Percentiles rank a stretch among this genome's conserved stretches.
These are phyloP conservation scores for Capsicum pubescens DNA, from an alignment of 257 asterid species.

Conservation along the genomic window DNA sequence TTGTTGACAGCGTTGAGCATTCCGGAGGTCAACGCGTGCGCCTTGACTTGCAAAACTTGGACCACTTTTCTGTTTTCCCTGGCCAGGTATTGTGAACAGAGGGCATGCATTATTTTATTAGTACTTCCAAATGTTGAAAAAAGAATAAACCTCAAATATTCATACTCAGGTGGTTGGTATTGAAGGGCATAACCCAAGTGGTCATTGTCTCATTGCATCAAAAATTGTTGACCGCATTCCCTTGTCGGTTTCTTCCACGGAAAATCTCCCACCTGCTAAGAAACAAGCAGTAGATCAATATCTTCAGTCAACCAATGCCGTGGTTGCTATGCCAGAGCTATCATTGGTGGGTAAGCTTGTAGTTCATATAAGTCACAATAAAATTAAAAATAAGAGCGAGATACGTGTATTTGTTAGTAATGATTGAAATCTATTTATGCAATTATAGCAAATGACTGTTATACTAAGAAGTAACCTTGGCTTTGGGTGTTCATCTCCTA, in stretches of 20 bases:
- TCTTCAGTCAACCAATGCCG: conserved; percentile 45
- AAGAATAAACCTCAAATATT: conserved; percentile 35
- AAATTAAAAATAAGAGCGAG: background rate
- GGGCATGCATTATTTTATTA: conserved; percentile 34
- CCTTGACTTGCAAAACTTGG: conserved; percentile 84
- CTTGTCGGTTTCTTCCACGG: conserved; percentile 51
- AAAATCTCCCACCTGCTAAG: conserved; percentile 65
- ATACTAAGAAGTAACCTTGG: background rate
- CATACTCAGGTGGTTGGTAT: conserved; percentile 76
- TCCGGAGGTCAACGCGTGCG: conserved; percentile 99
- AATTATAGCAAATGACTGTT: background rate
- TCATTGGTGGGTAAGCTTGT: conserved; percentile 71
- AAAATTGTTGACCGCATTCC: conserved; percentile 69
- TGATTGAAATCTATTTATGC: background rate
- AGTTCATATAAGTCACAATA: background rate
- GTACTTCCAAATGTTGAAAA: conserved; percentile 32
- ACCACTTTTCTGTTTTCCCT: conserved; percentile 88
- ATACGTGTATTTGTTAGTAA: too few relatives aligned
- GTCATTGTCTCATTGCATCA: conserved; percentile 94
- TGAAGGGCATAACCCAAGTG: conserved; percentile 98
- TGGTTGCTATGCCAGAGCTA: conserved; percentile 52
- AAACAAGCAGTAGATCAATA: conserved; percentile 64
- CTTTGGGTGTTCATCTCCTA: background rate
- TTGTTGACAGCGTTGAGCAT: conserved; percentile 74
- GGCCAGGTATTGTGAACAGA: conserved; percentile 69